Evolutionary conservation across 805 yeast species (phyloP).

Genomic region (Metschnikowia koreensis): DNA sequence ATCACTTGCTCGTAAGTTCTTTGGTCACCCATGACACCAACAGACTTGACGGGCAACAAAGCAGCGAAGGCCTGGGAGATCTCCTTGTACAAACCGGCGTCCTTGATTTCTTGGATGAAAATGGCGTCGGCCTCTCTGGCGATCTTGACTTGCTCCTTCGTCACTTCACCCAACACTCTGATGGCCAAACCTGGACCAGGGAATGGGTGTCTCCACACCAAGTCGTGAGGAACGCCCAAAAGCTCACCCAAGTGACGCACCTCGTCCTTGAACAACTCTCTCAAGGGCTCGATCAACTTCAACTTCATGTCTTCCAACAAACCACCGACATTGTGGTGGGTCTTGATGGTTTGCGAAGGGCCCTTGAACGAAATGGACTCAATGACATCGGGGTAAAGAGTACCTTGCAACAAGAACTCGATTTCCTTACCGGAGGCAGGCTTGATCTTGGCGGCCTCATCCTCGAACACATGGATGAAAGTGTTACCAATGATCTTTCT

Average conservation of each 20-base stretch:
- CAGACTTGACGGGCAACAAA: conserved; percentile 94
- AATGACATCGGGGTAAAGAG: conserved; percentile 96
- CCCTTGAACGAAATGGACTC: conserved; percentile 99
- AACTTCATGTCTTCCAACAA: conserved; percentile 96
- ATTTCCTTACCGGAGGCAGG: conserved; percentile 88
- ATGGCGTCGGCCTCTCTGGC: conserved; percentile 97
- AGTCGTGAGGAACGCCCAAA: conserved; percentile 91
- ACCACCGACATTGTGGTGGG: conserved; percentile 99
- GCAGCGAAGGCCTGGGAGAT: conserved; percentile 98
- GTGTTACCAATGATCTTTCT: conserved; percentile 98
- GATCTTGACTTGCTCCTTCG: conserved; percentile 87
- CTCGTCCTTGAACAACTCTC: conserved; percentile 98
- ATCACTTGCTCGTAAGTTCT: conserved; percentile 99
- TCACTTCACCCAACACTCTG: conserved; percentile 96
- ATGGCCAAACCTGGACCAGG: conserved; percentile 99
- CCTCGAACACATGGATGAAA: conserved; percentile 94
- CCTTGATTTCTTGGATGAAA: conserved; percentile 92
- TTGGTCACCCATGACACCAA: conserved; percentile 99
- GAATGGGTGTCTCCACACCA: conserved; percentile 99
- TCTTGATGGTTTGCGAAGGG: conserved; percentile 98
- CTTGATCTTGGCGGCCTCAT: conserved; percentile 87
- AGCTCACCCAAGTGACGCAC: conserved; percentile 95
- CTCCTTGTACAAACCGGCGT: conserved; percentile 87
- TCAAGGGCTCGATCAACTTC: conserved; percentile 95
- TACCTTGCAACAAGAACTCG: conserved; percentile 93